phyloP scores from a whole-genome alignment of 768 basidiomycete species.

The Punctularia strigosozonata region DNA sequence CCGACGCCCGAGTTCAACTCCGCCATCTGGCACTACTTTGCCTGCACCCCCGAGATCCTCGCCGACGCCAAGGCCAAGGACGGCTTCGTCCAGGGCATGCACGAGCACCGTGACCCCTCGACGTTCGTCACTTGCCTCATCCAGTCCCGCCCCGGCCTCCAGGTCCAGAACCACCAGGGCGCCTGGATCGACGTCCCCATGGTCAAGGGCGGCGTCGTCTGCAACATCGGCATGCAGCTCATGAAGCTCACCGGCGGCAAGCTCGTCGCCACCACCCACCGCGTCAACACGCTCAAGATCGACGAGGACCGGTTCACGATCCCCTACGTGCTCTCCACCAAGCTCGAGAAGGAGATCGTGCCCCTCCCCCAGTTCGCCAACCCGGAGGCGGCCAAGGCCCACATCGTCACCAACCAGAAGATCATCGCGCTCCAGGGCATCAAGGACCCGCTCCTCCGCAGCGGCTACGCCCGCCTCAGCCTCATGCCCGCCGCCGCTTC shows the following conservation, averaged over 20 bases:
- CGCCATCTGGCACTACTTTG: conserved; percentile 21
- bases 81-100: conserved; percentile 20
- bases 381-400: conserved; percentile 12
- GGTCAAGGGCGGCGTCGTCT: conserved; percentile 19
- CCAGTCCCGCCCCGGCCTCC: conserved; percentile 16
- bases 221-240: conserved; percentile 20
- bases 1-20: conserved; percentile 17
- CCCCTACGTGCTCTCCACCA: conserved; percentile 19
- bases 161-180: conserved; percentile 18
- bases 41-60: conserved; percentile 13
- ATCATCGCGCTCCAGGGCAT: conserved; percentile 15
- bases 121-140: conserved; percentile 21
- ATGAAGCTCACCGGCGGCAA: conserved; percentile 18
- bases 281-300: conserved; percentile 21
- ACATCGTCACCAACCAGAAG: conserved; percentile 14
- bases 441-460: conserved; percentile 14
- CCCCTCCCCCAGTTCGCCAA: conserved; percentile 16
- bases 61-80: conserved; percentile 9
- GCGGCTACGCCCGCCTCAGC: conserved; percentile 17
- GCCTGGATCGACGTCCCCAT: conserved; percentile 19
- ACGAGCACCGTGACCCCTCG: conserved; percentile 20
- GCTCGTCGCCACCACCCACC: conserved; percentile 18
- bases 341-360: conserved; percentile 14
- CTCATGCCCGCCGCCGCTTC: conserved; percentile 15
- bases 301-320: conserved; percentile 19